A percentile compares a stretch with the other conserved stretches of the same genome.
These are phyloP conservation scores for Hansenula lynferdii DNA, from an alignment of 1,139 yeast genomes.

Conservation along the genomic window DNA sequence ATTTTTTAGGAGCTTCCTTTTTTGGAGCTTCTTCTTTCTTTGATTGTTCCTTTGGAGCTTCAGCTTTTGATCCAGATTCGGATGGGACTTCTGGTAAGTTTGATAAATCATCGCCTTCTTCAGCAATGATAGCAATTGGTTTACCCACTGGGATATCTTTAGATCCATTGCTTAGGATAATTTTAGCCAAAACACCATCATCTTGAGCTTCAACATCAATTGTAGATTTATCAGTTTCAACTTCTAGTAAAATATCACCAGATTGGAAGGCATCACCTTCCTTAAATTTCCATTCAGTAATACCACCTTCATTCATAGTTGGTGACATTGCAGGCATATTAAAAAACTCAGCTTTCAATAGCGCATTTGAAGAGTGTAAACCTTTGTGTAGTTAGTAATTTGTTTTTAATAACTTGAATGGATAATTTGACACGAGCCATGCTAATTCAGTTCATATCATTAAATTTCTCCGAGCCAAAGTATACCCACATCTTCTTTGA, in stretches of 20 bases:
- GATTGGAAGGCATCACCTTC: slow-evolving; percentile 73
- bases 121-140: slow-evolving; percentile 86
- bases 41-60: too few relatives aligned
- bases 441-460: too few relatives aligned
- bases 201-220: slow-evolving; percentile 93
- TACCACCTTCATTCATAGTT: slow-evolving; percentile 97
- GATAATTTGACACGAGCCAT: too few relatives aligned
- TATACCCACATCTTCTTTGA: slow-evolving; percentile 3
- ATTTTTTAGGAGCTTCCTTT: slow-evolving; percentile 19
- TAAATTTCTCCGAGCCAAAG: too few relatives aligned
- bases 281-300: slow-evolving; percentile 87
- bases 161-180: slow-evolving; percentile 65
- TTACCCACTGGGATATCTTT: slow-evolving; percentile 81
- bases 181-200: slow-evolving; percentile 84
- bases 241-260: slow-evolving; percentile 85
- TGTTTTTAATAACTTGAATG: too few relatives aligned
- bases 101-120: slow-evolving; percentile 75
- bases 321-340: slow-evolving; percentile 99
- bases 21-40: slow-evolving; percentile 19
- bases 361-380: slow-evolving; percentile 18
- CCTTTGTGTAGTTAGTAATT: slow-evolving; percentile 12
- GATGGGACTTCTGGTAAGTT: slow-evolving; percentile 47
- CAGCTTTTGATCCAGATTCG: slow-evolving; percentile 20
- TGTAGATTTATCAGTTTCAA: slow-evolving; percentile 92
- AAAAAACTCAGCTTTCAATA: slow-evolving; percentile 49